These are phyloP conservation scores for Trypanosoma lewisi DNA, from an alignment of 208 protist species.

Conservation along the genomic window DNA sequence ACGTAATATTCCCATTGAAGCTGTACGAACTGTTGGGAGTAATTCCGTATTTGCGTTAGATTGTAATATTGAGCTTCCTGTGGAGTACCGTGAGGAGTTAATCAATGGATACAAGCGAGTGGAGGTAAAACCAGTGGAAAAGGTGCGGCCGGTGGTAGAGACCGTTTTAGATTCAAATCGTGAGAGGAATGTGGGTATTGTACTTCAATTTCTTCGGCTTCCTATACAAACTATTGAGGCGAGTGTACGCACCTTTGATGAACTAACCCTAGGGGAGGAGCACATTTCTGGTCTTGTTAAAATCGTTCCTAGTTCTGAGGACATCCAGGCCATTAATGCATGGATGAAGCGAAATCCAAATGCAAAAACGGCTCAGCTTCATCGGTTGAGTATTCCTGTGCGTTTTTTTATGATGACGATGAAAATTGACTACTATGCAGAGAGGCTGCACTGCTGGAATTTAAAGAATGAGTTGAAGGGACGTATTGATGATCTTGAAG, in stretches of 20 bases:
- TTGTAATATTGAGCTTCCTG: conserved; percentile 20
- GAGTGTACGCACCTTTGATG: conserved; percentile 70
- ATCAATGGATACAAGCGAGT: conserved; percentile 33
- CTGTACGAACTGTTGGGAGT: conserved; percentile 24
- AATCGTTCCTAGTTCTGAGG: conserved; percentile 66
- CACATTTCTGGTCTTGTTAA: conserved; percentile 53
- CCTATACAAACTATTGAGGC: conserved; percentile 74
- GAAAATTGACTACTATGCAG: conserved; percentile 63
- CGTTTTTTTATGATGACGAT: conserved; percentile 79
- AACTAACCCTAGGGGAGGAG: conserved; percentile 70
- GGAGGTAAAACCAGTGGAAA: conserved; percentile 24
- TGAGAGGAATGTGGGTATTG: conserved; percentile 74
- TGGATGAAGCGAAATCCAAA: conserved; percentile 34
- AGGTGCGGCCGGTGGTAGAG: conserved; percentile 3
- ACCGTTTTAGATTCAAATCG: conserved; percentile 47
- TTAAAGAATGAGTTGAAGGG: conserved; percentile 54
- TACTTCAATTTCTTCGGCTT: conserved; percentile 75
- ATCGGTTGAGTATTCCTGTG: conserved; percentile 45
- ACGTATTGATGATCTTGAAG: conserved; percentile 48
- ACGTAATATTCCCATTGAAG: conserved; percentile 58
- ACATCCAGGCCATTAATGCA: conserved; percentile 46
- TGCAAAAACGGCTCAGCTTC: conserved; percentile 39
- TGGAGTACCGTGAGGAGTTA: conserved; percentile 25
- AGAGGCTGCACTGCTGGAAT: conserved; percentile 72
- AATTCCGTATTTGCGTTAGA: conserved; percentile 32